These are phyloP conservation scores for Trametes maxima DNA, from an alignment of 768 basidiomycete genomes.

Conservation along the genomic window DNA sequence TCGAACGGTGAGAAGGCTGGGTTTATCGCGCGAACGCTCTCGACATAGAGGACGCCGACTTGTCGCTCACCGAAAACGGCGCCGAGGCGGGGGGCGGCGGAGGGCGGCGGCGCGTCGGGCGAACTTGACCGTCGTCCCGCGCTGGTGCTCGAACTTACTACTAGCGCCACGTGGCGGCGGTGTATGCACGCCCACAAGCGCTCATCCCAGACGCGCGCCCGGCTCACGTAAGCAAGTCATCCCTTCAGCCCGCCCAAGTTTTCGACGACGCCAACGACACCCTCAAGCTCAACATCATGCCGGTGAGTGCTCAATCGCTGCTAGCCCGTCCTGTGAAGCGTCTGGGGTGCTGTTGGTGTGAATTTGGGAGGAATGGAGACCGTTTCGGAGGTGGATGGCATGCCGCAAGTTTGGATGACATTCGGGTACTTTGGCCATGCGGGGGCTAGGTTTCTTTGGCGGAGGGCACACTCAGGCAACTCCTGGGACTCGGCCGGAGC, in stretches of 20 bases:
- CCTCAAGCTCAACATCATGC: conserved; percentile 28
- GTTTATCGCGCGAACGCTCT: not conserved
- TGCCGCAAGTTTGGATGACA: conserved; percentile 27
- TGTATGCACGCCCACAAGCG: conserved; percentile 7
- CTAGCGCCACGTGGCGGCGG: conserved; percentile 14
- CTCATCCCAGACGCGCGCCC: conserved; percentile 7
- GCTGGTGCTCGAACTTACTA: conserved; percentile 6
- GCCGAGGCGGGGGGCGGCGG: not conserved
- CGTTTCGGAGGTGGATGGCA: conserved; percentile 24
- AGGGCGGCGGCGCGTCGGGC: not conserved
- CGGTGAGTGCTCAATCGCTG: conserved; percentile 29
- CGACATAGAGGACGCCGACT: not conserved
- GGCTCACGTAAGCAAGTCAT: conserved; percentile 21
- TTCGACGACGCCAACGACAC: conserved; percentile 27
- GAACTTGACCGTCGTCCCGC: conserved; percentile 9
- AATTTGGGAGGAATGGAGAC: conserved; percentile 7
- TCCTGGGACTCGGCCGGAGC: not conserved
- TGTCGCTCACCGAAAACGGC: not conserved
- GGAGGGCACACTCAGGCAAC: not conserved
- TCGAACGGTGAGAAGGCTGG: not conserved
- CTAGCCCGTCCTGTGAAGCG: conserved; percentile 12
- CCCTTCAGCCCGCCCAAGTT: conserved; percentile 12
- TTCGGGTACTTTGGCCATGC: conserved; percentile 11
- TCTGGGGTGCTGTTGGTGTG: conserved; percentile 3
- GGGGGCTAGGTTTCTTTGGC: not conserved